Evolutionary conservation across 306 rosid genomes (phyloP), one percentile per base, ranked within the genome.

Genomic region (Medicago arabica): DNA sequence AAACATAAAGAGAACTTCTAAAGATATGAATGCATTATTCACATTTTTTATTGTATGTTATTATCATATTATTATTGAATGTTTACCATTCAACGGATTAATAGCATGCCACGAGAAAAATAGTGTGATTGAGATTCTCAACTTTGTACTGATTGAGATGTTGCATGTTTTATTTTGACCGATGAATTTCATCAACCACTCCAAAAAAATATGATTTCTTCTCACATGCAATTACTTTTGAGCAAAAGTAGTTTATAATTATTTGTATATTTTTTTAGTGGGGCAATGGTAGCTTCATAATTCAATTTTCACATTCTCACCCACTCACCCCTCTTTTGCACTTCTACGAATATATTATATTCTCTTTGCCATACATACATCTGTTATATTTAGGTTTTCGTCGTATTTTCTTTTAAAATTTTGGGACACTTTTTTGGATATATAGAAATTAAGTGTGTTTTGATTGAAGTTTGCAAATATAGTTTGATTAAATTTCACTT

Each of bases 61-160:
- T 50, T 75, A 15, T 63, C 16, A 63, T 75, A 49, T 12, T 75
- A 38, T 34, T 28, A 34, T 31, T 60, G 31, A 44, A 9, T 10
- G 23, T 75, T 75, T 19, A 36, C 44, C 39, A 19, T 16, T 13
- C 55, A 23, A 65, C 34, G 8, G 69, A 23, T 39, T 9, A 55
- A 54, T 10, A 19, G 41, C 66, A 36, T 49, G 17, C 16, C 46
- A 38, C 25, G 5, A 38, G 23, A 49, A 74, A 7, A 1, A 16
- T 10, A 50, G 57, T n/a, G 9, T 39, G 55, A 51, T 15, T 12
- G 11, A 54, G 21, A 41, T 76, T 54, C 47, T 67, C 46, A 67
- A 46, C 71, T 76, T 59, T 67, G 25, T 7, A 55, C 60, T n/a
- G 13, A 55, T 25, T 67, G 60, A 67, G 47, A 54, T 54, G 58